phyloP scores from a whole-genome alignment of 139 green algal genomes.

The Chlorella sp. region DNA sequence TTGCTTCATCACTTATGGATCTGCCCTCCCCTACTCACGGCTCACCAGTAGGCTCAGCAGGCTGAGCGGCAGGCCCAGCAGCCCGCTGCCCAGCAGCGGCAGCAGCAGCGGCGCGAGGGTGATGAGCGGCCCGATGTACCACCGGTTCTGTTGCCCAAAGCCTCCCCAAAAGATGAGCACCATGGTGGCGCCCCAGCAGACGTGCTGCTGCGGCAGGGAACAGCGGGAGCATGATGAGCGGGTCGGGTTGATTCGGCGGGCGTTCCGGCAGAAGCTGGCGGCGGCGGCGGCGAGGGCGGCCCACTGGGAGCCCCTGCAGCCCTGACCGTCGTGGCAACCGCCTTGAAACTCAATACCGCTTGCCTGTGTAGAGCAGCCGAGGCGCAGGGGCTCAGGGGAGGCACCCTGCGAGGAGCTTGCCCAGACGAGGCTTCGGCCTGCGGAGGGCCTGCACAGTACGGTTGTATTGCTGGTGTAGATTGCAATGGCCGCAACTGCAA shows the following conservation, averaged over 20 bases:
- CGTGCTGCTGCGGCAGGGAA: background rate
- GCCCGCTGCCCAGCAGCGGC: background rate
- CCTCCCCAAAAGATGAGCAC: slow-evolving; percentile 27
- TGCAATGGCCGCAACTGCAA: too few relatives aligned
- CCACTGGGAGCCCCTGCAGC: too few relatives aligned
- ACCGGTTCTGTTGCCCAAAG: background rate
- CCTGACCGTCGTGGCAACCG: too few relatives aligned
- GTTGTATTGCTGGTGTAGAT: too few relatives aligned
- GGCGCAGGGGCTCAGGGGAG: too few relatives aligned
- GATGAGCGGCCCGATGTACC: slow-evolving; percentile 24
- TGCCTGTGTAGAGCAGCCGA: too few relatives aligned
- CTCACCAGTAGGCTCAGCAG: slow-evolving; percentile 19
- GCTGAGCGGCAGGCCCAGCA: background rate
- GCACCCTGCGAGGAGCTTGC: too few relatives aligned
- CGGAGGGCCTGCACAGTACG: too few relatives aligned
- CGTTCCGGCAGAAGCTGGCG: background rate
- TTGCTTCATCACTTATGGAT: too few relatives aligned
- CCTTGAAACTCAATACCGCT: too few relatives aligned
- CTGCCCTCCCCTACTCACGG: background rate
- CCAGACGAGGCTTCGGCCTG: too few relatives aligned
- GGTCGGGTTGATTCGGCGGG: background rate
- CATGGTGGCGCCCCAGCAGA: background rate
- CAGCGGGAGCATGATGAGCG: background rate
- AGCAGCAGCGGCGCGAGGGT: slow-evolving; percentile 25
- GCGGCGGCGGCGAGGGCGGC: background rate